These are phyloP conservation scores for Esteya vermicola DNA, from an alignment of 2,329 filamentous ascomycete genomes.

Conservation along the genomic window DNA sequence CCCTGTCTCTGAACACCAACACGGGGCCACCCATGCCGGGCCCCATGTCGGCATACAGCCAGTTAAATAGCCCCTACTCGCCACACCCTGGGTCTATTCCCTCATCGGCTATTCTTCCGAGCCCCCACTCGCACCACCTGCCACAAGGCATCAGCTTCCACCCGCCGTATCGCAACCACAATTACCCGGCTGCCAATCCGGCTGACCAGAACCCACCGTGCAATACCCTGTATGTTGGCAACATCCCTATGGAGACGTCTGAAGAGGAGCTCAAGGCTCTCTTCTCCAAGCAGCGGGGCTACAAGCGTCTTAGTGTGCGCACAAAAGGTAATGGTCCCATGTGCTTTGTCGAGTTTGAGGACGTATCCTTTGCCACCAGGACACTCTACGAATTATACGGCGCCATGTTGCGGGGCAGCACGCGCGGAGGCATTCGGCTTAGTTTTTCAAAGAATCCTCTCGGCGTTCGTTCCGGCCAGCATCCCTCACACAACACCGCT, in stretches of 20 bases:
- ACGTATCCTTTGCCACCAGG: slow-evolving; percentile 82
- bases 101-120: slow-evolving; percentile 44
- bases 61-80: slow-evolving; percentile 22
- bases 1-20: slow-evolving; percentile 56
- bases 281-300: slow-evolving; percentile 86
- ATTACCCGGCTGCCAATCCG: slow-evolving; percentile 74
- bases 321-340: slow-evolving; percentile 93
- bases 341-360: slow-evolving; percentile 98
- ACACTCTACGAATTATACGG: slow-evolving; percentile 84
- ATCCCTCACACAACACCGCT: slow-evolving; percentile 21
- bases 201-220: slow-evolving; percentile 95
- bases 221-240: slow-evolving; percentile 97
- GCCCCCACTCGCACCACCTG: slow-evolving; percentile 18
- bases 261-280: slow-evolving; percentile 91
- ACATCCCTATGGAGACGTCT: slow-evolving; percentile 79
- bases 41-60: slow-evolving; percentile 32
- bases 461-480: slow-evolving; percentile 71
- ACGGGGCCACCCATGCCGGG: slow-evolving; percentile 22
- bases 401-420: slow-evolving; percentile 71
- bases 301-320: slow-evolving; percentile 87
- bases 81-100: slow-evolving; percentile 27
- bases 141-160: slow-evolving; percentile 18
- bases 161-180: slow-evolving; percentile 37
- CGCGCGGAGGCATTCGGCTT: slow-evolving; percentile 86
- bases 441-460: slow-evolving; percentile 97